Conservation (phyloP, 768 basidiomycete species). For the Tubosaeta brunneosetosa region DNA sequence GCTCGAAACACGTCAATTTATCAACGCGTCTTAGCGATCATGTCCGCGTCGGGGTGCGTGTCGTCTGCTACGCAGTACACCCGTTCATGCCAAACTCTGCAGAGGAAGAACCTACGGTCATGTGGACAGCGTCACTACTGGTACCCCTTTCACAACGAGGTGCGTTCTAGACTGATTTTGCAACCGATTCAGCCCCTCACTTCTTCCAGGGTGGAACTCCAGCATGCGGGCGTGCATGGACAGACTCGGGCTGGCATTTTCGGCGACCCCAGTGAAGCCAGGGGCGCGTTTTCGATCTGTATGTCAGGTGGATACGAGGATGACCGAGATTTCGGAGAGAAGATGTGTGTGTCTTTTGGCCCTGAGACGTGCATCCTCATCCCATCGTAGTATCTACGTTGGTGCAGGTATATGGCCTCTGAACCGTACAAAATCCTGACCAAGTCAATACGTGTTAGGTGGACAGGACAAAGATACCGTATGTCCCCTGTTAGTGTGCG, state of each 20-base stretch:
- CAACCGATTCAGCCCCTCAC: neutral
- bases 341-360: constrained; percentile 28
- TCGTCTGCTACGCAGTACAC: neutral
- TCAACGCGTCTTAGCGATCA: constrained; percentile 5
- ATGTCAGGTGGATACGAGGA: constrained; percentile 41
- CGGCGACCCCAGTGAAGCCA: constrained; percentile 22
- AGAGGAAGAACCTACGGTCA: constrained; percentile 27
- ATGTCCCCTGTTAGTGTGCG: neutral
- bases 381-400: constrained; percentile 28
- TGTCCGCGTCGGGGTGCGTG: constrained; percentile 17
- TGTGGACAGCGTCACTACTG: constrained; percentile 22
- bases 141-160: constrained; percentile 21
- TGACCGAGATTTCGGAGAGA: constrained; percentile 34
- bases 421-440: no score
- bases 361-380: constrained; percentile 1
- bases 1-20: constrained; percentile 3
- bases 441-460: constrained; percentile 8
- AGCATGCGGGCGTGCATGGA: constrained; percentile 32
- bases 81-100: neutral
- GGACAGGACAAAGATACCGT: constrained; percentile 21
- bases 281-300: constrained; percentile 40
- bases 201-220: constrained; percentile 18
- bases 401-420: constrained; percentile 23
- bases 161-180: neutral
- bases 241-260: constrained; percentile 37